These are phyloP conservation scores for Phytophthora citricola DNA, from an alignment of 352 stramenopile species.

Conservation along the genomic window DNA sequence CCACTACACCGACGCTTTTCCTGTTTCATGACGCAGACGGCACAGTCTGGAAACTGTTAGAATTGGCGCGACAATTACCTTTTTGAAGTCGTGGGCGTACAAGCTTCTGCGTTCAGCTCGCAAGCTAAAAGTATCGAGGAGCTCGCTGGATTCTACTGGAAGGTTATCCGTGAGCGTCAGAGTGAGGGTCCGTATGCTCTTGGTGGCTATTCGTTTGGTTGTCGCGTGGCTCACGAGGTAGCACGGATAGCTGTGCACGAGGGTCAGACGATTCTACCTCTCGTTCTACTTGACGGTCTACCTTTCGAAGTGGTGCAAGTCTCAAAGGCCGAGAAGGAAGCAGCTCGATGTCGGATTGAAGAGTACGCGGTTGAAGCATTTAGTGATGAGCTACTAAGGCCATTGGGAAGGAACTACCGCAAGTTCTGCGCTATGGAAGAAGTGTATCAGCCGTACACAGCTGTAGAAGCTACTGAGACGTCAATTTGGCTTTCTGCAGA, in stretches of 20 bases:
- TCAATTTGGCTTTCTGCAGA: conserved; percentile 23
- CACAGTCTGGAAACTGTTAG: conserved; percentile 66
- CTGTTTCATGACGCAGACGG: conserved; percentile 63
- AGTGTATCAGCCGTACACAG: conserved; percentile 38
- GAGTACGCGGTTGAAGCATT: conserved; percentile 32
- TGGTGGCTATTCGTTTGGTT: conserved; percentile 72
- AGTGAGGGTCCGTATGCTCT: conserved; percentile 46
- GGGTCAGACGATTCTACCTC: conserved; percentile 37
- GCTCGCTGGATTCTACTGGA: conserved; percentile 50
- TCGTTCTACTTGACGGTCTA: conserved; percentile 53
- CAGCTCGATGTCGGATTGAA: conserved; percentile 16
- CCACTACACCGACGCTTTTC: conserved; percentile 36
- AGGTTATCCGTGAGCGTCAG: conserved; percentile 40
- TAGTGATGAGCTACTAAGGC: conserved; percentile 29
- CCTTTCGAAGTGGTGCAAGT: conserved; percentile 31
- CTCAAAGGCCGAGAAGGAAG: conserved; percentile 24
- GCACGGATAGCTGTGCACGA: conserved; percentile 34
- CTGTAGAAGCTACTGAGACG: conserved; percentile 1
- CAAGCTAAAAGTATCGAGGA: conserved; percentile 35
- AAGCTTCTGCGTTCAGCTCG: conserved; percentile 20
- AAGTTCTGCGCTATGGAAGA: conserved; percentile 49
- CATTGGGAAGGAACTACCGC: conserved; percentile 45
- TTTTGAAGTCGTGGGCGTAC: conserved; percentile 48
- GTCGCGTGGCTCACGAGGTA: conserved; percentile 57
- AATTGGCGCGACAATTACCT: conserved; percentile 46